A percentile compares a stretch with the other conserved stretches of the same genome.
phyloP scores from a whole-genome alignment of 371 early-diverging fungal species.

The Mortierella sp. region DNA sequence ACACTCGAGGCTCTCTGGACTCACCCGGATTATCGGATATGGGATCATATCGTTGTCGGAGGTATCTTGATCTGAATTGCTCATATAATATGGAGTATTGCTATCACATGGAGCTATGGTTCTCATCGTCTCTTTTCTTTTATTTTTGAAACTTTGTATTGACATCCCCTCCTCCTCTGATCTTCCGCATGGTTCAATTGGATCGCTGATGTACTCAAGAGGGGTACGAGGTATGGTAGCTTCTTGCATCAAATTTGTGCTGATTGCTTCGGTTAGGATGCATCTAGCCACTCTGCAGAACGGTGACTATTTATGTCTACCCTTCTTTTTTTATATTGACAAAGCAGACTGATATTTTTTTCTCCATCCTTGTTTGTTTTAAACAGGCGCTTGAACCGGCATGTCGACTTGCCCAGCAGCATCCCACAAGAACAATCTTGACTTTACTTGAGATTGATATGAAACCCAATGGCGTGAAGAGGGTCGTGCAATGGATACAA shows the following conservation, averaged over 20 bases:
- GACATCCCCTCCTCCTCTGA: neutral
- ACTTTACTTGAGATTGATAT: slow-evolving; percentile 29
- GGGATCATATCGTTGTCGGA: slow-evolving; percentile 52
- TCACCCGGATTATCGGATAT: slow-evolving; percentile 37
- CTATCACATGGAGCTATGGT: slow-evolving; percentile 23
- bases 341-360: neutral
- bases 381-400: slow-evolving; percentile 37
- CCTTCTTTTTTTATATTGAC: neutral
- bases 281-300: neutral
- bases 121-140: neutral
- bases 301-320: neutral
- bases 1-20: slow-evolving; percentile 15
- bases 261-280: neutral
- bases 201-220: slow-evolving; percentile 15
- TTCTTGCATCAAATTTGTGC: neutral
- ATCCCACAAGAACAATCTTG: slow-evolving; percentile 28
- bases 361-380: neutral
- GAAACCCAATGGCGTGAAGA: slow-evolving; percentile 16
- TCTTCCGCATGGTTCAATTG: slow-evolving; percentile 8
- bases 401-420: slow-evolving; percentile 30
- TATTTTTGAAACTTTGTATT: neutral
- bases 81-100: neutral
- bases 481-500: slow-evolving; percentile 34
- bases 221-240: slow-evolving; percentile 33
- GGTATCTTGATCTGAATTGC: slow-evolving; percentile 14